phyloP scores from a whole-genome alignment of 2,329 filamentous ascomycete species.

The Cercospora sp. region DNA sequence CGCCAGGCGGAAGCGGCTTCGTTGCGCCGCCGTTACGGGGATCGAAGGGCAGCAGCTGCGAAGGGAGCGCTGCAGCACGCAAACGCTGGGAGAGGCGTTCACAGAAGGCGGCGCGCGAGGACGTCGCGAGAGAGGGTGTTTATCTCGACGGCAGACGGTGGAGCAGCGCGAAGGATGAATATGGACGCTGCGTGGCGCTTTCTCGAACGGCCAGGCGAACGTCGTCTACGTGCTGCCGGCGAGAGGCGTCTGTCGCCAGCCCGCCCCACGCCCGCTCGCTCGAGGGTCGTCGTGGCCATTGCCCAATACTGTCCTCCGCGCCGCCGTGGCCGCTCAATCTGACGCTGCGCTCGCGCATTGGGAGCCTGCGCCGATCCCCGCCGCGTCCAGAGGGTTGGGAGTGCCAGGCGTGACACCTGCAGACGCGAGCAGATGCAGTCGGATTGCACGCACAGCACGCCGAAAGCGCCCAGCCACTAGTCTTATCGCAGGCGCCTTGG shows the following conservation, averaged over 20 bases:
- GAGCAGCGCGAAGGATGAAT: not conserved
- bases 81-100: not conserved
- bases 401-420: not conserved
- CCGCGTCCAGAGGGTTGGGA: not conserved
- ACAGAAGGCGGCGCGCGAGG: not conserved
- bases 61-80: not conserved
- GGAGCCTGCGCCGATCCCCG: not conserved
- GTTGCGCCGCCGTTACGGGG: not conserved
- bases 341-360: not conserved
- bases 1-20: slow-evolving; percentile 1
- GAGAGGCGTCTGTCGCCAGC: not conserved
- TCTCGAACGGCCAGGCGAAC: not conserved
- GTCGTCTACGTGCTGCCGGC: not conserved
- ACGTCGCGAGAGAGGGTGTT: not conserved
- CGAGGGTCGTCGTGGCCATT: not conserved
- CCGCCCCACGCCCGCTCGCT: not conserved
- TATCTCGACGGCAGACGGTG: not conserved
- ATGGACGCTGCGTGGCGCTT: not conserved
- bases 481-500: not conserved
- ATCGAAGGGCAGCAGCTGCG: not conserved
- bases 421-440: not conserved
- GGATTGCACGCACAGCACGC: not conserved
- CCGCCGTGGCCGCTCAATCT: not conserved
- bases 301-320: not conserved
- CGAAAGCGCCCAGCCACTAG: not conserved